Percentiles rank a stretch among this genome's conserved stretches.
These are phyloP conservation scores for Reutealis trisperma DNA, from an alignment of 345 rosid genomes.

Conservation along the genomic window DNA sequence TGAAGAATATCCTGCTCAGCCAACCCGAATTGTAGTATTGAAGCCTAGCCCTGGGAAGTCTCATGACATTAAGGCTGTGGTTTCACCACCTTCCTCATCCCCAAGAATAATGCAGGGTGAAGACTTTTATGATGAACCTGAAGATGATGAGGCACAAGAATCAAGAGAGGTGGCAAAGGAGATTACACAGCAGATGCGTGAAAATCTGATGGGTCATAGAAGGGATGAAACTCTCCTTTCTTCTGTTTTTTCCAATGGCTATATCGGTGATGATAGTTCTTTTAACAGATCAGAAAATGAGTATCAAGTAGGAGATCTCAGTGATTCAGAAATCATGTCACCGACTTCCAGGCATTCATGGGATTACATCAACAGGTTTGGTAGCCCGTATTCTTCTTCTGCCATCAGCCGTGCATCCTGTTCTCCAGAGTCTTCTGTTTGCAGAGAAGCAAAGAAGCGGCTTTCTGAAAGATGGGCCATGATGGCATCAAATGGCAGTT, in stretches of 20 bases:
- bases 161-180: constrained; percentile 64
- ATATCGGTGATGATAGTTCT: constrained; percentile 83
- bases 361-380: constrained; percentile 74
- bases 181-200: constrained; percentile 52
- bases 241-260: constrained; percentile 83
- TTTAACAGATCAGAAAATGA: constrained; percentile 69
- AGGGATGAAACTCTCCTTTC: constrained; percentile 80
- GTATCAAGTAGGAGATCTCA: constrained; percentile 58
- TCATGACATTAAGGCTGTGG: constrained; percentile 45
- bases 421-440: constrained; percentile 91
- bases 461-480: constrained; percentile 97
- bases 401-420: constrained; percentile 69
- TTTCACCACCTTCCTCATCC: constrained; percentile 54
- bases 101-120: constrained; percentile 43
- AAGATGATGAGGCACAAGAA: constrained; percentile 55
- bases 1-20: constrained; percentile 63
- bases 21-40: constrained; percentile 85
- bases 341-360: constrained; percentile 84
- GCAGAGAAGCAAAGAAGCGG: constrained; percentile 71
- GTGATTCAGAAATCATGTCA: constrained; percentile 74
- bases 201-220: constrained; percentile 54
- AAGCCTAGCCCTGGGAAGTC: constrained; percentile 77
- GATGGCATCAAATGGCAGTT: constrained; percentile 68
- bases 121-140: constrained; percentile 47
- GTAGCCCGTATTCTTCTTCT: constrained; percentile 64